Conservation (phyloP, 768 basidiomycete genomes). For the Tylopilus vinaceipallidus region DNA sequence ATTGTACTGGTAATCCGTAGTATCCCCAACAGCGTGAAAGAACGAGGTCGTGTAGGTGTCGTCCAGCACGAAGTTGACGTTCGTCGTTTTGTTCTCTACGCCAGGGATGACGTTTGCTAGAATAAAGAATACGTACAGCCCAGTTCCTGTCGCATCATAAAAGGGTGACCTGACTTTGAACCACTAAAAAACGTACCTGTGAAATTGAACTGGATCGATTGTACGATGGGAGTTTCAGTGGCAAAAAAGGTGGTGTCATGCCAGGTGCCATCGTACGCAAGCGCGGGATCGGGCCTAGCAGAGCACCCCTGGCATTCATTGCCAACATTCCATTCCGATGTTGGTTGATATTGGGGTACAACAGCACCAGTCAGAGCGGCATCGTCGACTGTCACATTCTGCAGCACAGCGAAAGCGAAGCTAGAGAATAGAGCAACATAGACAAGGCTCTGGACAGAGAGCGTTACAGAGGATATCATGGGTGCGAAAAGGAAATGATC, state of each 20-base stretch:
- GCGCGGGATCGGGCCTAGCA: neutral
- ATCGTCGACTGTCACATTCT: constrained; percentile 19
- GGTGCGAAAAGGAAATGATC: neutral
- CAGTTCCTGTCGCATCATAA: constrained; percentile 7
- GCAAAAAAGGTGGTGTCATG: constrained; percentile 9
- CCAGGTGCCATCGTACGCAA: constrained; percentile 16
- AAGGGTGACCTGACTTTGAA: neutral
- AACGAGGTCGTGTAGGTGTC: neutral
- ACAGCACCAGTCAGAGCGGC: constrained; percentile 5
- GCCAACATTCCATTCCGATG: constrained; percentile 4
- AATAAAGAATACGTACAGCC: constrained; percentile 19
- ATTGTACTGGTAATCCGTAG: constrained; percentile 11
- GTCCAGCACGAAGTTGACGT: constrained; percentile 9
- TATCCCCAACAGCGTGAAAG: neutral
- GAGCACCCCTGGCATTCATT: constrained; percentile 1
- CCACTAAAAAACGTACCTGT: neutral
- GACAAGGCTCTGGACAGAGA: too few species aligned
- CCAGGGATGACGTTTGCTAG: neutral
- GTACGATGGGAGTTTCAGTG: neutral
- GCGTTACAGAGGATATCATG: constrained; percentile 4
- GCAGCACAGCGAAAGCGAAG: constrained; percentile 1
- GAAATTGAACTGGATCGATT: constrained; percentile 7
- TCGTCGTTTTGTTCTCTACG: neutral
- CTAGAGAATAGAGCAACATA: neutral
- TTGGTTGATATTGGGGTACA: constrained; percentile 10